Conservation (phyloP, 805 yeast genomes). For the Wickerhamiella cacticola region DNA sequence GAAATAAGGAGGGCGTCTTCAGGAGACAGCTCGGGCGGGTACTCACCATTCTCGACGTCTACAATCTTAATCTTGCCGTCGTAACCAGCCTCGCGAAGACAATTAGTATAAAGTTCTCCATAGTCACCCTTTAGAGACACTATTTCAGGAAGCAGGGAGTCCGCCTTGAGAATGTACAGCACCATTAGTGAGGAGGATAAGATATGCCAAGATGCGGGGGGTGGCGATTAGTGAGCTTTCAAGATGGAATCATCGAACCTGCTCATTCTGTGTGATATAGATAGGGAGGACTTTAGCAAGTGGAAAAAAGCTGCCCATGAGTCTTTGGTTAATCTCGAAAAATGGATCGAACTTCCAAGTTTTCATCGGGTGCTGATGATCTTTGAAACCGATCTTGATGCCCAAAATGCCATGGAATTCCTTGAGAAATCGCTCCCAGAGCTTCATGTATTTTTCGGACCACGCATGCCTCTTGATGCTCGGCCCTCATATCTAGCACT, state of each 20-base stretch:
- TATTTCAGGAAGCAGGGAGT: constrained; percentile 24
- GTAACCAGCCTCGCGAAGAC: constrained; percentile 24
- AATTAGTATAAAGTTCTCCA: constrained; percentile 25
- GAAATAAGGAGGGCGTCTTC: constrained; percentile 30
- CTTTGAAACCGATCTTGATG: constrained; percentile 14
- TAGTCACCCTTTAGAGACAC: constrained; percentile 26
- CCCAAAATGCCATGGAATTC: constrained; percentile 10
- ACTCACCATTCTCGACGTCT: constrained; percentile 25
- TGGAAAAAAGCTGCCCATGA: constrained; percentile 7
- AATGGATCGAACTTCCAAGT: constrained; percentile 17
- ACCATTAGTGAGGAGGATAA: constrained; percentile 1
- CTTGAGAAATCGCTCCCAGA: not conserved
- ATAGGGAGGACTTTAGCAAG: constrained; percentile 3
- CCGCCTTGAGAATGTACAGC: constrained; percentile 30
- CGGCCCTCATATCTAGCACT: constrained; percentile 15
- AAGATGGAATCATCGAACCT: constrained; percentile 10
- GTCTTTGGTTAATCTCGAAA: constrained; percentile 12
- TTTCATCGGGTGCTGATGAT: constrained; percentile 21
- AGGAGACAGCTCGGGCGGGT: constrained; percentile 19
- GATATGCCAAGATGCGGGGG: not conserved
- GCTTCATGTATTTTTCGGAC: constrained; percentile 7
- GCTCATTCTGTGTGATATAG: constrained; percentile 9
- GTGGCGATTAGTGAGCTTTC: not conserved
- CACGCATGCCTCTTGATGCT: constrained; percentile 5
- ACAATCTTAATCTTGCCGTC: constrained; percentile 17